Evolutionary conservation across 768 basidiomycete genomes (phyloP).

Genomic region (Boletales sp.): DNA sequence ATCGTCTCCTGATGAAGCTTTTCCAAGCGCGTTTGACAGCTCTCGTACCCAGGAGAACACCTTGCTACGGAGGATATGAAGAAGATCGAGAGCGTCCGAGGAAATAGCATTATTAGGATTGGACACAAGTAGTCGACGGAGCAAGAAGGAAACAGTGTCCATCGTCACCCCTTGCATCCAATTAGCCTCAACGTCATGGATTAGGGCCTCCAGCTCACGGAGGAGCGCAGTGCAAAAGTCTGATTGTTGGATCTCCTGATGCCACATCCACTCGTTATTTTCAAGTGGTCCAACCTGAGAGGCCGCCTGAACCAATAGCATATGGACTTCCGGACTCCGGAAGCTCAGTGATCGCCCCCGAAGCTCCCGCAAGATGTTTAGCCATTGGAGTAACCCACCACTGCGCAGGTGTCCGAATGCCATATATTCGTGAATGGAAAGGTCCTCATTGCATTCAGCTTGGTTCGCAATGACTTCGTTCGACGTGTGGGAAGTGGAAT

Average conservation of each 20-base stretch:
- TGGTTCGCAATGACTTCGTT: conserved; percentile 43
- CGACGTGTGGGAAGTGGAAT: conserved; percentile 33
- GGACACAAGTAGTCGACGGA: conserved; percentile 33
- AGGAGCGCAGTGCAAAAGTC: conserved; percentile 35
- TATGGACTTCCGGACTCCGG: conserved; percentile 36
- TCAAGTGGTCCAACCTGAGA: conserved; percentile 38
- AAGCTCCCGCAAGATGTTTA: conserved; percentile 45
- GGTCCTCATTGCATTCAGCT: conserved; percentile 34
- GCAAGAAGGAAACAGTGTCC: conserved; percentile 30
- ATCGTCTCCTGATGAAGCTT: not conserved
- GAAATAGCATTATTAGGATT: conserved; percentile 8
- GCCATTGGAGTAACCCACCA: conserved; percentile 45
- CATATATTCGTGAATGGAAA: conserved; percentile 42
- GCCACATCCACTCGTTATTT: conserved; percentile 32
- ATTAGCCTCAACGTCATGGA: conserved; percentile 34
- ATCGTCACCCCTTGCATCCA: conserved; percentile 36
- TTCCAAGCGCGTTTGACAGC: conserved; percentile 19
- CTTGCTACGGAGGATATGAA: conserved; percentile 28
- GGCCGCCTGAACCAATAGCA: conserved; percentile 39
- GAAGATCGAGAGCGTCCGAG: conserved; percentile 17
- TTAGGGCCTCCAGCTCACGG: conserved; percentile 28
- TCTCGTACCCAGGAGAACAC: conserved; percentile 36
- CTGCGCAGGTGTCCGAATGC: conserved; percentile 43
- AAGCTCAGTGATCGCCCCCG: conserved; percentile 36
- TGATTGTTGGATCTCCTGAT: conserved; percentile 29